Percentiles rank a stretch among this genome's conserved stretches.
These are phyloP conservation scores for Chaetomidium leptoderma DNA, from an alignment of 495 filamentous ascomycete species.

Conservation along the genomic window DNA sequence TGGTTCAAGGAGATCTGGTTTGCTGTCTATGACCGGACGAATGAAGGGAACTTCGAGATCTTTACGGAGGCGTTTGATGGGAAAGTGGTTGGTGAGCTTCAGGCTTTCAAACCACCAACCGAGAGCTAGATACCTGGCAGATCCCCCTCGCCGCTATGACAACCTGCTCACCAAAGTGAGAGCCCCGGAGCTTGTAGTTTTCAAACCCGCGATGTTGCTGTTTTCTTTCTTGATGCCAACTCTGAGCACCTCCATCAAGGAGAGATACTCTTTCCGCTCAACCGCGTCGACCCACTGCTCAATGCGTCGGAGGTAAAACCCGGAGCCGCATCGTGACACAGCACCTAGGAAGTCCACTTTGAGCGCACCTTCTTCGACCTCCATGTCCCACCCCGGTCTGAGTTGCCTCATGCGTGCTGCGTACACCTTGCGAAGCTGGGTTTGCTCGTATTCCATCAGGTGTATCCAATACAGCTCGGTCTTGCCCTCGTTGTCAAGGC, in stretches of 20 bases:
- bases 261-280: slow-evolving; percentile 25
- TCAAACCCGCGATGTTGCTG: background rate
- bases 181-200: background rate
- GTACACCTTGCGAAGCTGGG: slow-evolving; percentile 34
- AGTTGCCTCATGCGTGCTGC: slow-evolving; percentile 23
- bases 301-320: slow-evolving; percentile 27
- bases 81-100: slow-evolving; percentile 26
- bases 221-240: slow-evolving; percentile 28
- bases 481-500: slow-evolving; percentile 30
- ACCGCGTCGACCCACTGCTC: slow-evolving; percentile 32
- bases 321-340: slow-evolving; percentile 21
- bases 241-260: slow-evolving; percentile 28
- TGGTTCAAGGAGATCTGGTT: slow-evolving; percentile 55
- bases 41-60: slow-evolving; percentile 48
- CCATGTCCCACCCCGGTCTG: slow-evolving; percentile 23
- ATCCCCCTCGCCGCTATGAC: background rate
- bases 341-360: slow-evolving; percentile 27
- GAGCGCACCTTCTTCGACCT: slow-evolving; percentile 23
- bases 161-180: slow-evolving; percentile 1
- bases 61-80: slow-evolving; percentile 48
- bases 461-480: slow-evolving; percentile 37
- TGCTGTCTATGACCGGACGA: slow-evolving; percentile 46
- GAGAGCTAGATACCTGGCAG: background rate
- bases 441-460: slow-evolving; percentile 38
- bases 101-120: background rate